Evolutionary conservation across 805 yeast species (phyloP).

Genomic region (Tetrapisispora namnaoensis): DNA sequence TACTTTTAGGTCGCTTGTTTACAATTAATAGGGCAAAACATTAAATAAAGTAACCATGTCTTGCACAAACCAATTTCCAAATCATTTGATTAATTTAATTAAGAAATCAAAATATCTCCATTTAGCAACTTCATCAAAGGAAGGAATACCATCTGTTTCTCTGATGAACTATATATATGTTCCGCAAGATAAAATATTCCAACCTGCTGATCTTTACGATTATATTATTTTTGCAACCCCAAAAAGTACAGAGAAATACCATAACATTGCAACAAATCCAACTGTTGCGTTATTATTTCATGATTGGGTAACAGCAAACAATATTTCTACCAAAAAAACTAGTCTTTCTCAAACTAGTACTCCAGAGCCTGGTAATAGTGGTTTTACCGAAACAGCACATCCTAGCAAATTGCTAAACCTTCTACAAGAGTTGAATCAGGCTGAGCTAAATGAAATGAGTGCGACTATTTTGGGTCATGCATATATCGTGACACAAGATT

Average conservation of each 20-base stretch:
- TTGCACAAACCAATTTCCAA: conserved; percentile 30
- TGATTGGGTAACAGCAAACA: conserved; percentile 73
- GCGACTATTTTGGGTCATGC: conserved; percentile 76
- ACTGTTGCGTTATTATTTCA: conserved; percentile 76
- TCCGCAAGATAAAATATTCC: conserved; percentile 12
- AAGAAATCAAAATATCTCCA: conserved; percentile 65
- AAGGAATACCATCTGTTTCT: conserved; percentile 75
- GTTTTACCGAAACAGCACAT: conserved; percentile 6
- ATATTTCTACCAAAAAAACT: conserved; percentile 26
- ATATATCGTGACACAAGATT: conserved; percentile 36
- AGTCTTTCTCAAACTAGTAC: conserved; percentile 25
- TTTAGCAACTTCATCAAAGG: conserved; percentile 62
- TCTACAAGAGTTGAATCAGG: conserved; percentile 67
- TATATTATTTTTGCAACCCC: conserved; percentile 66
- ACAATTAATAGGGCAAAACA: background rate
- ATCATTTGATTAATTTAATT: conserved; percentile 36
- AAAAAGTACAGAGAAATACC: conserved; percentile 60
- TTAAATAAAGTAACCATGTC: conserved; percentile 14
- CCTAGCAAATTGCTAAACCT: conserved; percentile 43
- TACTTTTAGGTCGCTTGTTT: no score
- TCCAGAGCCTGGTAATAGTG: conserved; percentile 11
- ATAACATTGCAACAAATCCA: conserved; percentile 61
- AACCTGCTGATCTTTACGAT: conserved; percentile 27
- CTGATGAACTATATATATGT: conserved; percentile 83
- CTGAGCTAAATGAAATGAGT: conserved; percentile 68